Conservation (phyloP, 2,329 filamentous ascomycete species). For the Botrytis sinoallii region DNA sequence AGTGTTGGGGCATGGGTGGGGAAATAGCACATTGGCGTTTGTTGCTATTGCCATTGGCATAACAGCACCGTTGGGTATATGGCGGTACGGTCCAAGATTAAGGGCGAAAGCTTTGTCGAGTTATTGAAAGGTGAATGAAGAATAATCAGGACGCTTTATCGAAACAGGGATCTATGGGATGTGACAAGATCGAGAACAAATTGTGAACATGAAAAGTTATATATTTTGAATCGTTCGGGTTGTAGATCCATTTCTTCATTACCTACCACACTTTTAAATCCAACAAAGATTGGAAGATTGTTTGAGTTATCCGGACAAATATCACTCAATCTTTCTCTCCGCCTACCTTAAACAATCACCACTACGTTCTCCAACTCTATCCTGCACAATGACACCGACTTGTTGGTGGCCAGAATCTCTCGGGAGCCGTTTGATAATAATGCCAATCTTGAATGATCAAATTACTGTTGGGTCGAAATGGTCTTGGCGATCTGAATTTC, state of each 20-base stretch:
- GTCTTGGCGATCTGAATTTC: background rate
- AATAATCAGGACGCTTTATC: background rate
- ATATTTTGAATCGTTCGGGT: background rate
- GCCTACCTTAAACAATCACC: background rate
- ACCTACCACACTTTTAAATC: background rate
- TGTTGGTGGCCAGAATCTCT: background rate
- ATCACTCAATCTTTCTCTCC: background rate
- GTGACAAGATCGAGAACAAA: background rate
- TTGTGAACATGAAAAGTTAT: background rate
- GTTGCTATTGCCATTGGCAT: constrained; percentile 43
- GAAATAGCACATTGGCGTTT: constrained; percentile 38
- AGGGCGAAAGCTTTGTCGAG: constrained; percentile 32
- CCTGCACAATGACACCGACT: background rate
- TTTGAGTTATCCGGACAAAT: background rate
- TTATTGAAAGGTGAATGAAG: constrained; percentile 15
- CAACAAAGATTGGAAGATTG: background rate
- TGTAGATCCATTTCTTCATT: no score
- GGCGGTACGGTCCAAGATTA: constrained; percentile 39
- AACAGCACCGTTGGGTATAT: constrained; percentile 44
- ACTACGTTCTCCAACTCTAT: background rate
- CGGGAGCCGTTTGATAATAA: background rate
- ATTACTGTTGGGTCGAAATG: background rate
- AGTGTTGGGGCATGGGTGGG: constrained; percentile 46
- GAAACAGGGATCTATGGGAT: background rate
- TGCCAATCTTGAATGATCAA: background rate